Conservation (phyloP, 495 filamentous ascomycete genomes). For the Staphylotrichum tortipilum region DNA sequence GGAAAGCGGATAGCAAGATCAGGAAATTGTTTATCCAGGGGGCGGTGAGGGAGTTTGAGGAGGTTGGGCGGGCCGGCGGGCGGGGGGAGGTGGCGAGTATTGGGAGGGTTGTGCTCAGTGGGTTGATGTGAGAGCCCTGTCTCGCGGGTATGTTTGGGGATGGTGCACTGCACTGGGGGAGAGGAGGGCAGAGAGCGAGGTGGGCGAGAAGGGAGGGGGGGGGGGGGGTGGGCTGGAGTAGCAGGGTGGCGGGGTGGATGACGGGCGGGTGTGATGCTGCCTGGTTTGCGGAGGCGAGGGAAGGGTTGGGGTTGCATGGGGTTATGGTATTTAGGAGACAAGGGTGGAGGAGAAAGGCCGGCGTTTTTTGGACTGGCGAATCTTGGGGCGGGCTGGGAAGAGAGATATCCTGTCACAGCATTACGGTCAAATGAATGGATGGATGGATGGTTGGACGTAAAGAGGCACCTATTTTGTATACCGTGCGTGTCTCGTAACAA, state of each 20-base stretch:
- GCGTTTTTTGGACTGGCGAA: conserved; percentile 2
- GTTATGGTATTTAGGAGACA: not conserved
- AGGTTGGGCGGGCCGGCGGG: conserved; percentile 61
- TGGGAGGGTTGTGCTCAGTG: conserved; percentile 81
- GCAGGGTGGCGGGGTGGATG: no score
- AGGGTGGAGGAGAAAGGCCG: not conserved
- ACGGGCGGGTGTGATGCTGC: no score
- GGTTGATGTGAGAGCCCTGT: conserved; percentile 55
- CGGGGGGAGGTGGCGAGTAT: conserved; percentile 76
- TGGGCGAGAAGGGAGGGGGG: not conserved
- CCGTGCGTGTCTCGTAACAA: no score
- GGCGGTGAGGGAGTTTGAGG: conserved; percentile 88
- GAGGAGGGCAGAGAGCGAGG: not conserved
- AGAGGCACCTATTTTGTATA: no score
- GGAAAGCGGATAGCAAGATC: conserved; percentile 77
- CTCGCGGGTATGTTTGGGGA: no score
- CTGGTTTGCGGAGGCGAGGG: not conserved
- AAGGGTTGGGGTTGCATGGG: not conserved
- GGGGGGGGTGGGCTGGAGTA: no score
- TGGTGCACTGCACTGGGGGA: not conserved
- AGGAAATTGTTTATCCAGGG: conserved; percentile 78
- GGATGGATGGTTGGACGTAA: no score
- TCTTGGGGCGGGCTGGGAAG: not conserved
- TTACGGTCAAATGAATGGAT: not conserved
- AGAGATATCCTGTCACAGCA: conserved; percentile 4